Conservation (phyloP, 164 flowering plant genomes). For the Liquidambar formosana region DNA sequence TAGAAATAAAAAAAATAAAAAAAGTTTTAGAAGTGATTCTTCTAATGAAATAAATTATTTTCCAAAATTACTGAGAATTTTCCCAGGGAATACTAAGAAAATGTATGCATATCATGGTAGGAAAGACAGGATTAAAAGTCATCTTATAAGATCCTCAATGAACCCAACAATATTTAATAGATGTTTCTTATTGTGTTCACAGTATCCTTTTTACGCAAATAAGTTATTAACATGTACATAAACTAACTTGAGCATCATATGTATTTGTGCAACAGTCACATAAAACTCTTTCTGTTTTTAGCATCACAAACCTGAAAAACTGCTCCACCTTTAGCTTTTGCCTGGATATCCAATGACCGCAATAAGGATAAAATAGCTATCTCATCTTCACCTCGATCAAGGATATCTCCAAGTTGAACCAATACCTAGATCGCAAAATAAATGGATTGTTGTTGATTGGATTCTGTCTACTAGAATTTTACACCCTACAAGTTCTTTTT, state of each 20-base stretch:
- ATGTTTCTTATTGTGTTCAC: neutral
- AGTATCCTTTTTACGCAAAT: neutral
- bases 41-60: neutral
- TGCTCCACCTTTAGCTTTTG: slow-evolving; percentile 83
- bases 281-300: neutral
- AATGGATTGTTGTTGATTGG: neutral
- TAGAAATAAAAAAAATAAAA: neutral
- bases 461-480: neutral
- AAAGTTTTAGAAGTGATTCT: neutral
- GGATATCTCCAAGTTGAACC: slow-evolving; percentile 90
- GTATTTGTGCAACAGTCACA: neutral
- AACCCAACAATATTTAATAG: neutral
- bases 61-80: neutral
- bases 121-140: neutral
- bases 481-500: slow-evolving; percentile 1
- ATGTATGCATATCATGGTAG: neutral
- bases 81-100: neutral
- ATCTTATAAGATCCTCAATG: neutral
- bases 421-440: slow-evolving; percentile 50
- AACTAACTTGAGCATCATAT: neutral
- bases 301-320: slow-evolving; percentile 78
- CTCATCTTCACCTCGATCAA: slow-evolving; percentile 90
- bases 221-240: neutral
- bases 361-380: slow-evolving; percentile 84
- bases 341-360: slow-evolving; percentile 72